Evolutionary conservation across 768 basidiomycete genomes (phyloP), one percentile per base, ranked within the genome.

Genomic region (Rossbeevera mucosa): DNA sequence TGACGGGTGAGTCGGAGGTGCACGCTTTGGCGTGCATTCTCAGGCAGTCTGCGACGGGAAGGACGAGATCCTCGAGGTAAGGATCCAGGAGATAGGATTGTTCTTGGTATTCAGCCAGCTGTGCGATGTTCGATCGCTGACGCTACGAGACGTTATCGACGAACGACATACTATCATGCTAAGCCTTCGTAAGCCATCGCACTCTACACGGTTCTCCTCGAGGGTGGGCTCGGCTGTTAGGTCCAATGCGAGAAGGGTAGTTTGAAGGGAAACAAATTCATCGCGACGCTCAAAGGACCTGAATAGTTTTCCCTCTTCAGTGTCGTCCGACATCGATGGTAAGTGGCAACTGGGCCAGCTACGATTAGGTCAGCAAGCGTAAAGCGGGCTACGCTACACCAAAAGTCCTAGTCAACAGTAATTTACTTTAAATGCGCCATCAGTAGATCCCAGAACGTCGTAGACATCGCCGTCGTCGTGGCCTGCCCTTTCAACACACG

Each of bases 41-140:
- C 38, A 95, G 69, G 25, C 70, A 66, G 28, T 83, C 77, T 29
- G 93, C 82, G 2, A 86, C 81, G 0, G 94, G 94, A 2, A 75
- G 69, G 9, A 96, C 80, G 50, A 99, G 80, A 28, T 73, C 65
- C 62, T 94, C 90, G 18, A 99, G 77, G 59, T 79, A 85, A 31
- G 95, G 94, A 67, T 99, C 96, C 12, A 98, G 76, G 3, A 99
- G 79, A 67, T 93, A 91, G 2, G 94, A 78, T 59, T 95, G 91
- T 55, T 98, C 94, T 66, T 95, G 94, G 64, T 95, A 97, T 64
- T 85, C 81, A 64, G 82, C 81, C 25, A 97, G 78, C 95, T 97
- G 49, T 16, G 56, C 47, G 22, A 52, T 6, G 53, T 41, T 43
- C 14, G 24, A 55, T 48, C 18, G 26, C 52, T 43, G 43, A 33